Evolutionary conservation across 306 rosid genomes (phyloP), one percentile per base, ranked within the genome.

Genomic region (Acacia melanoxylon): DNA sequence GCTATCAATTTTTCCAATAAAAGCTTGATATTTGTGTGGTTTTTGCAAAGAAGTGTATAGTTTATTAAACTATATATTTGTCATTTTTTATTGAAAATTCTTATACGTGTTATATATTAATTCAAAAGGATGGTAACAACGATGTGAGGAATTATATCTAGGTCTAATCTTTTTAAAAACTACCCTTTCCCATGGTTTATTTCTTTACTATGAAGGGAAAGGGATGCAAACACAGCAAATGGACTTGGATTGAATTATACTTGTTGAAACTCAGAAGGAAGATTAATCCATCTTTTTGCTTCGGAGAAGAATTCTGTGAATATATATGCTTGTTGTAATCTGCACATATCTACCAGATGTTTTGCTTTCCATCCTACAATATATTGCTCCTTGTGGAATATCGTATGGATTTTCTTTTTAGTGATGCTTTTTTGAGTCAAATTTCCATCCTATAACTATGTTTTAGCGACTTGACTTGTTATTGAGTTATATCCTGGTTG

Each of bases 311-410:
- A 40, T 19, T 78, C 17, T 74, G 56, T 69, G 67, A 59, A 49
- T 78, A 24, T 75, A 81, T 66, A 68, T 85, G 78, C 81, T 72
- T 72, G 73, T 68, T 48, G 74, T 51, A n/a, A 46, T 54, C 44
- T 51, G 12, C 58, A 52, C 35, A 66, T 65, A 72, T 78, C 49
- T 25, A 8, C 44, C 24, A 67, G 12, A 41, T 41, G 75, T 44
- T 33, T 49, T n/a, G 63, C 37, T 75, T 24, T 44, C 51, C 40
- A 33, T 75, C 63, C 52, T 62, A 4, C 48, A 29, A 10, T 67
- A 29, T 65, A 46, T 46, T 14, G 9, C 5, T 29, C 17, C 74
- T n/a, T 78, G 22, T 22, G 29, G 27, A 63, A 56, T 41, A 70
- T 33, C 45, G 22, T 16, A 24, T 44, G 17, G 51, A 76, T 51